Base-by-base conservation (phyloP, 2,329 filamentous ascomycete genomes). In the Pseudogymnoascus sp. region DNA sequence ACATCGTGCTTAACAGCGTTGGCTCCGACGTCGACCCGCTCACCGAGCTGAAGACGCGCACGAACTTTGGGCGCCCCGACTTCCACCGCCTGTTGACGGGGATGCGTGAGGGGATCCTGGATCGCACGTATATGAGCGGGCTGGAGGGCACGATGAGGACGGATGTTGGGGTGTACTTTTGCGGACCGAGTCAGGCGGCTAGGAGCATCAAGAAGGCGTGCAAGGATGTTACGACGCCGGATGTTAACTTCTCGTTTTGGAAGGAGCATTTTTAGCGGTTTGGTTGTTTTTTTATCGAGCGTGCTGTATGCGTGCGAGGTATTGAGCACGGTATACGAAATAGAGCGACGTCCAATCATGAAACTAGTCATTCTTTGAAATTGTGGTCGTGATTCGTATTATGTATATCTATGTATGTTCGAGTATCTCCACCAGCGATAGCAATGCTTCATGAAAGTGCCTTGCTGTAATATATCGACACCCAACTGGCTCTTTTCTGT, bases 191-290 rank as follows among this genome's bases (percentile, higher is more conserved):
- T 60, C 67, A 68, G 40, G 80, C 83, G 77, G 93, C 93, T 6
- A 84, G 92, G 68, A 86, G 91, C 71, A 97, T 99, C 74, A 88
- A 90, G 76, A 85, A 86, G 73, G 93, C 93, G 15, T 89, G 90
- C 68, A 89, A 88, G 72, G 75, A 80, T 62, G 88, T 88, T 15
- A 90, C 86, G 11, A 86, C 84, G 38, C 84, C 84, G 66, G 90
- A 96, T 69, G 91, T 99, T 64, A 85, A 88, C 71, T 99, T 97
- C 80, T 90, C 91, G 71, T 99, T 99, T 81, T 99, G 95, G 95
- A 99, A 99, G 80, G 95, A 99, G 77, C 93, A 99, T 74, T 88
- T 88, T 73, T 88, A 82, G 65, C 26, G 50, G 5, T 19, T 19
- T 4, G 31, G 29, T 19, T 29, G 33, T 33, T n/a, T 56, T 33